Base-by-base conservation (phyloP, 2,329 filamentous ascomycete genomes). In the Botrytis galanthina region DNA sequence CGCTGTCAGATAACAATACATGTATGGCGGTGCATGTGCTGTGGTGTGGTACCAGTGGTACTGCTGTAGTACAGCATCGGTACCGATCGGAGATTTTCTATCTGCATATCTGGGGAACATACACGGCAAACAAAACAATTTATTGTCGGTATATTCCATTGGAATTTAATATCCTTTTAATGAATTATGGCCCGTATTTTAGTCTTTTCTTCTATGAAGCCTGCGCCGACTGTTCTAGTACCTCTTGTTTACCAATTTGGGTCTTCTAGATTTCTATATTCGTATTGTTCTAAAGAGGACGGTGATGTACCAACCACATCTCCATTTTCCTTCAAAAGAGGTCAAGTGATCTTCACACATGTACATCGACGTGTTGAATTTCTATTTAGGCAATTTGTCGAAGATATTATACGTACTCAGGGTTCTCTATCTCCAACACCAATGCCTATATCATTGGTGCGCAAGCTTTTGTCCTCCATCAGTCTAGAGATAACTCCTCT, bases 31-130 rank as follows among this genome's bases (percentile, higher is more conserved):
- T 60, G 32, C 57, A 60, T 60, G 20, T 22, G 57, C 29, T 4
- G 35, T 35, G 35, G 35, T 66, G 46, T 39, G 46, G 7, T 54
- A 39, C 10, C 22, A 7, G 22, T 48, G 51, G n/a, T 29, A 29
- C 51, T 54, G 51, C 51, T 57, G 51, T 29, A 29, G 51, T 29
- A 32, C n/a, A 29, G 44, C 63, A 14, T 48, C 32, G 64, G 26
- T 54, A 67, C 46, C 16, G 64, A 29, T 54, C 32, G 64, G 46
- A 67, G 26, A 54, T 16, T 67, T 54, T 67, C 32, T 37, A 67
- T 26, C 18, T 37, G 32, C 22, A 67, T 54, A 54, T 39, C 32
- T 39, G 48, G 29, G 64, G 46, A 39, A 67, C 32, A 67, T 35
- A 29, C 16, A 26, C 37, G 32, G 35, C 48, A 29, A 68, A 39